Percentiles rank a stretch among this genome's conserved stretches.
These are phyloP conservation scores for Acacia crassicarpa DNA, from an alignment of 306 rosid species.

Conservation along the genomic window DNA sequence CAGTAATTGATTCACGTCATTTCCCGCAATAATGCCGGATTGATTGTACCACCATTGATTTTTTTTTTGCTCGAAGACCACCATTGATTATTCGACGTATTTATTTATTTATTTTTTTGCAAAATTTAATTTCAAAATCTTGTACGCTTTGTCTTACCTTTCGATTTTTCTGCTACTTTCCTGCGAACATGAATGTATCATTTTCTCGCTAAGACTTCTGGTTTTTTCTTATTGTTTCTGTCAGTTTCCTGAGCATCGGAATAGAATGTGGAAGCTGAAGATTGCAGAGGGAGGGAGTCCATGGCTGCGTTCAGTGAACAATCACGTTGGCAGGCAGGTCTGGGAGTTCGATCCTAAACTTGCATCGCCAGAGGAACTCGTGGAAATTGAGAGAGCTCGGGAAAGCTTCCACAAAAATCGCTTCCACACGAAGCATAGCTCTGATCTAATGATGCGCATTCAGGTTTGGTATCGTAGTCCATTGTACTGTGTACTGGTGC, in stretches of 20 bases:
- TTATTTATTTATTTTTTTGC: neutral
- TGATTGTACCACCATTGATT: neutral
- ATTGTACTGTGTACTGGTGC: neutral
- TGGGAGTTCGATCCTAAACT: conserved; percentile 83
- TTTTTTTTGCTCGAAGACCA: no score
- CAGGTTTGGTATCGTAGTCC: conserved; percentile 48
- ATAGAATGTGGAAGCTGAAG: conserved; percentile 86
- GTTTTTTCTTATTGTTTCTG: neutral
- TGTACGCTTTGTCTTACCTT: neutral
- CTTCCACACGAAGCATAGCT: conserved; percentile 60
- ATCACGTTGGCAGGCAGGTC: conserved; percentile 70
- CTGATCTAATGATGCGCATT: conserved; percentile 84
- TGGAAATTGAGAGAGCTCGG: conserved; percentile 55
- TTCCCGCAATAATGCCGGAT: neutral
- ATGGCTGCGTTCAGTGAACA: conserved; percentile 65
- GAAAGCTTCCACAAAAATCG: conserved; percentile 47
- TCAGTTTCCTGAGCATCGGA: neutral
- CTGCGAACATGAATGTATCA: neutral
- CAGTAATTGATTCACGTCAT: neutral
- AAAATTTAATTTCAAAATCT: neutral
- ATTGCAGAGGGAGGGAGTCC: conserved; percentile 70
- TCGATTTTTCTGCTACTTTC: neutral
- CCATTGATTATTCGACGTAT: neutral
- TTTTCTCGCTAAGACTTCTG: neutral
- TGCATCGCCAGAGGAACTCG: conserved; percentile 51